Base-by-base conservation (phyloP, 2,329 filamentous ascomycete species). In the Cytospora leucostoma region DNA sequence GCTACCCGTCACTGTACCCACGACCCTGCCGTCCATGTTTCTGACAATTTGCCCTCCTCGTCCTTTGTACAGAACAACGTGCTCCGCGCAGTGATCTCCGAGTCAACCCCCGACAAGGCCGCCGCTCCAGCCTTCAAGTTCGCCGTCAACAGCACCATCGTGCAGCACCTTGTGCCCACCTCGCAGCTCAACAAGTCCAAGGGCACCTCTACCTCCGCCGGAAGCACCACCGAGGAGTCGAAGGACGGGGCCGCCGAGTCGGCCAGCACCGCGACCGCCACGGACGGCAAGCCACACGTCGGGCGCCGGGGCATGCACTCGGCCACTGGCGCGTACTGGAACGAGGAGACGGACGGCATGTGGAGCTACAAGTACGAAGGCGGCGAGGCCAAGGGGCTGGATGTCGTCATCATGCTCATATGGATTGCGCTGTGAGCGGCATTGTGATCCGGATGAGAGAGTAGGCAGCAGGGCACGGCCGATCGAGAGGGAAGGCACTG, bases 131-230 rank as follows among this genome's bases (percentile, higher is more conserved):
- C 81, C 17, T 97, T 88, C 86, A 98, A 98, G 79, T 98, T 94
- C 79, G 92, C 93, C 70, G 93, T 96, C 79, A 98, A 97, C 84
- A 96, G 92, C 82, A 98, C 94, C 69, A 97, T 98, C 74, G 96
- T 98, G 70, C 94, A 99, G 81, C 94, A 98, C 80, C 82, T 94
- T 38, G 86, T 89, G 21, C 85, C 89, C 61, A 88, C 86, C 13
- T 84, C 86, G 35, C 80, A 85, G 62, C 79, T 87, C 57, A 88
- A 86, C 78, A 87, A 86, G 77, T 74, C 85, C 66, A 80, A 81
- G 68, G 80, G 84, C 67, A 80, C 78, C 70, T 77, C 82, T 71
- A 74, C 75, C 66, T 76, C 78, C 66, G 72, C 75, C 53, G 80
- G 82, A 66, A 77, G 83, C 69, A 80, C 84, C n/a, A 79, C 79